Percentiles rank a stretch among this genome's conserved stretches.
Evolutionary conservation across 1,139 yeast genomes (phyloP).

Genomic region (Protomyces gravidus): DNA sequence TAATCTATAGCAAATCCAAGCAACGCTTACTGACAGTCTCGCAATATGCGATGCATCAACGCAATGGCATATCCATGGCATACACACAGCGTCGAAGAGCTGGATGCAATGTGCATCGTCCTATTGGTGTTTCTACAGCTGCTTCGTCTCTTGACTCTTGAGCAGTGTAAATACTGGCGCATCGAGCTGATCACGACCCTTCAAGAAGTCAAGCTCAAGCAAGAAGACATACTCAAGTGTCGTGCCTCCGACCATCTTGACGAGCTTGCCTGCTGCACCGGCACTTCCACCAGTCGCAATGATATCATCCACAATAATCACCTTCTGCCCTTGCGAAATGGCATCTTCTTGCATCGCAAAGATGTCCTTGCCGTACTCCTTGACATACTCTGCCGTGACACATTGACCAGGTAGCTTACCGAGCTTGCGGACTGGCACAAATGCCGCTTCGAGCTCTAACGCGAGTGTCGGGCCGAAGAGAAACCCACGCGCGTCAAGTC

Average conservation of each 20-base stretch:
- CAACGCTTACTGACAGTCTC: too few relatives aligned
- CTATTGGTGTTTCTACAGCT: neutral
- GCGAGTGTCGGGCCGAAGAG: slow-evolving; percentile 94
- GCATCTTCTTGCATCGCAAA: slow-evolving; percentile 86
- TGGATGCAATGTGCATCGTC: too few relatives aligned
- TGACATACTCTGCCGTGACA: slow-evolving; percentile 65
- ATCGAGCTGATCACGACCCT: slow-evolving; percentile 82
- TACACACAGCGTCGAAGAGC: too few relatives aligned
- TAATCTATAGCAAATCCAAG: too few relatives aligned
- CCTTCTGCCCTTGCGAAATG: slow-evolving; percentile 73
- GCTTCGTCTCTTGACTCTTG: slow-evolving; percentile 3
- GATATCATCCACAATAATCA: slow-evolving; percentile 87
- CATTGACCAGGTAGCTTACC: slow-evolving; percentile 92
- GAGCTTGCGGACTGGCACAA: slow-evolving; percentile 89
- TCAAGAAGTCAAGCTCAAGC: slow-evolving; percentile 89
- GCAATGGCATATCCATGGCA: too few relatives aligned
- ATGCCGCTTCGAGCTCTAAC: slow-evolving; percentile 79
- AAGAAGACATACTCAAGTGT: slow-evolving; percentile 79
- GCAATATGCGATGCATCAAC: too few relatives aligned
- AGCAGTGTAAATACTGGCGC: slow-evolving; percentile 1
- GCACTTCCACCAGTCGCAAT: slow-evolving; percentile 99
- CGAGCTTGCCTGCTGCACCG: slow-evolving; percentile 83
- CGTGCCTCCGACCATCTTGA: slow-evolving; percentile 60
- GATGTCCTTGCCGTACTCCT: slow-evolving; percentile 85
- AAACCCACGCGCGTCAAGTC: slow-evolving; percentile 95